These are phyloP conservation scores for Citrus sp. DNA, from an alignment of 345 rosid genomes.

Conservation along the genomic window DNA sequence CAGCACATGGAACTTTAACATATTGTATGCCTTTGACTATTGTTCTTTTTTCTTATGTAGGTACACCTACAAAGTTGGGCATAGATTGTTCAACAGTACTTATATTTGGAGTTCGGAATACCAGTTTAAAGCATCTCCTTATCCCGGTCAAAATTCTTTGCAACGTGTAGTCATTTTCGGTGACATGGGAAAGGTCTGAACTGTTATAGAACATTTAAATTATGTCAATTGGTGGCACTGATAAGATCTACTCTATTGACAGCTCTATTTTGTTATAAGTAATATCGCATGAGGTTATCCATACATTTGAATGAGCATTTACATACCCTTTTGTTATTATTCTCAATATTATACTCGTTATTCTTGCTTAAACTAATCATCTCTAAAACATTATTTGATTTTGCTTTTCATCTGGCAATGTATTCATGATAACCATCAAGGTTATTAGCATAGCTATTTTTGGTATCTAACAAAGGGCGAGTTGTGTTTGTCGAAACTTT, in stretches of 20 bases:
- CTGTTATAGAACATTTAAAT: conserved; percentile 1
- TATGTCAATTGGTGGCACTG: neutral
- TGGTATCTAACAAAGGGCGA: neutral
- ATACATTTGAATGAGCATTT: neutral
- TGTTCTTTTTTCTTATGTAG: conserved; percentile 24
- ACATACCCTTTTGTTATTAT: neutral
- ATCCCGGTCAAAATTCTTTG: conserved; percentile 62
- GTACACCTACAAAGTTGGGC: conserved; percentile 63
- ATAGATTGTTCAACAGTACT: conserved; percentile 40
- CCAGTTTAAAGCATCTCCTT: conserved; percentile 64
- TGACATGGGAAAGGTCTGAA: conserved; percentile 79
- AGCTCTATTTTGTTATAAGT: neutral
- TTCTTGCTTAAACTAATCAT: neutral
- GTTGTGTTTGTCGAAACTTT: neutral
- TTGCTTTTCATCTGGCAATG: neutral
- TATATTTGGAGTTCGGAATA: conserved; percentile 55
- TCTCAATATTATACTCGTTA: neutral
- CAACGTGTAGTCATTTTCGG: conserved; percentile 71
- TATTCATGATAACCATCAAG: neutral
- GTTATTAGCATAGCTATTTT: neutral
- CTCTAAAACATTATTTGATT: neutral
- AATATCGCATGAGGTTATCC: neutral
- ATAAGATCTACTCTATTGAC: neutral
- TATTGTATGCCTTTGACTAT: neutral
- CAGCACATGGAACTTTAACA: neutral